A percentile compares a stretch with the other conserved stretches of the same genome.
phyloP scores from a whole-genome alignment of 345 rosid species.

The Mercurialis annua region DNA sequence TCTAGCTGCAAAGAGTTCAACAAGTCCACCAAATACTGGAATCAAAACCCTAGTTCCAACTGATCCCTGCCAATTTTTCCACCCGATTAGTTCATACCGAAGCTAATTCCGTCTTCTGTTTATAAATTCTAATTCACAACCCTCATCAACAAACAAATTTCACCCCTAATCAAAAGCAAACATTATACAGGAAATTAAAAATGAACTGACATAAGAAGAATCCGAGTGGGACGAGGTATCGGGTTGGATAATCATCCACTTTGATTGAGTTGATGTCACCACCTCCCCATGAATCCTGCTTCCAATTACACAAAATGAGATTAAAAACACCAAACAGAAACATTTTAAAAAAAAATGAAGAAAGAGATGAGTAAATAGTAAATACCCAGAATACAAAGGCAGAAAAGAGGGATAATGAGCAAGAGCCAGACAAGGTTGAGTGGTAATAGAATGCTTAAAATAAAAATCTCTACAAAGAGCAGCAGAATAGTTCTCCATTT shows the following conservation, averaged over 20 bases:
- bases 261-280: slow-evolving; percentile 49
- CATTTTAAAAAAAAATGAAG: not conserved
- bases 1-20: slow-evolving; percentile 67
- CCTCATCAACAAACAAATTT: not conserved
- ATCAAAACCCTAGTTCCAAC: slow-evolving; percentile 61
- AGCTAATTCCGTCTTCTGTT: not conserved
- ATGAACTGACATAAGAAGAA: slow-evolving; percentile 32
- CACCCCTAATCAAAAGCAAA: not conserved
- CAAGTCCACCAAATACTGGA: slow-evolving; percentile 67
- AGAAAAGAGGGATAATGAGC: slow-evolving; percentile 50
- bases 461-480: slow-evolving; percentile 58
- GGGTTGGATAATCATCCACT: slow-evolving; percentile 54
- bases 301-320: slow-evolving; percentile 3
- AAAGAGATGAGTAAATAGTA: not conserved
- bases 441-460: slow-evolving; percentile 40
- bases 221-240: slow-evolving; percentile 27
- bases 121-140: not conserved
- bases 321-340: not conserved
- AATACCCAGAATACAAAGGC: slow-evolving; percentile 87
- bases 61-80: slow-evolving; percentile 39
- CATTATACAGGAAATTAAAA: not conserved
- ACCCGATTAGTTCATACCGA: too few relatives aligned
- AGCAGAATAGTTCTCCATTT: slow-evolving; percentile 24
- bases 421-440: slow-evolving; percentile 68
- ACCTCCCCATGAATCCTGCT: slow-evolving; percentile 83